A percentile compares a stretch with the other conserved stretches of the same genome.
These are phyloP conservation scores for Sarcomyxa edulis DNA, from an alignment of 768 basidiomycete species.

Conservation along the genomic window DNA sequence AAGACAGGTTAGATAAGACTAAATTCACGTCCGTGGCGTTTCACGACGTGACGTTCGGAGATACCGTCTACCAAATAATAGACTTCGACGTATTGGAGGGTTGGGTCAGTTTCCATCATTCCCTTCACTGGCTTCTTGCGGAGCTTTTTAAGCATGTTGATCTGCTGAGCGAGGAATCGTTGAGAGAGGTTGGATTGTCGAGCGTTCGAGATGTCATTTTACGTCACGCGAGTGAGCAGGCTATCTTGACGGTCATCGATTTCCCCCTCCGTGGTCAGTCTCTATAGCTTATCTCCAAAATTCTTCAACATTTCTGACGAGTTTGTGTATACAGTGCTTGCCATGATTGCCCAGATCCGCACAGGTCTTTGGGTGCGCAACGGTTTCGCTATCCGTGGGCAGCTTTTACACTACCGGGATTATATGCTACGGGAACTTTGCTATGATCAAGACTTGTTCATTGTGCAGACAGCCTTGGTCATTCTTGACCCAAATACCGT, in stretches of 20 bases:
- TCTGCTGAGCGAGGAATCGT: conserved; percentile 48
- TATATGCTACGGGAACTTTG: conserved; percentile 94
- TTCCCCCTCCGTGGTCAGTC: conserved; percentile 81
- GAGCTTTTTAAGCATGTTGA: conserved; percentile 85
- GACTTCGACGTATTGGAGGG: conserved; percentile 76
- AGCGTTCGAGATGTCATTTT: conserved; percentile 59
- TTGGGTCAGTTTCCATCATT: conserved; percentile 92
- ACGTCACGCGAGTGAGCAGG: conserved; percentile 58
- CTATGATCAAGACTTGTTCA: conserved; percentile 91
- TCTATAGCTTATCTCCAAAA: background rate
- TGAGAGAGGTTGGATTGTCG: conserved; percentile 45
- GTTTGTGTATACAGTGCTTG: conserved; percentile 49
- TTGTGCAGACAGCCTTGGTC: conserved; percentile 81
- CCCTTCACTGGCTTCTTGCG: conserved; percentile 84
- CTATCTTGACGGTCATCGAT: conserved; percentile 75
- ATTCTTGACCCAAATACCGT: conserved; percentile 75
- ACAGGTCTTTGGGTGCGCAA: conserved; percentile 97
- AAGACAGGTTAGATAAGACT: conserved; percentile 58
- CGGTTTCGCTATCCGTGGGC: conserved; percentile 92
- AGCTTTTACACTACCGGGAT: conserved; percentile 93
- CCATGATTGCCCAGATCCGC: conserved; percentile 92
- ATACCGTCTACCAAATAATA: conserved; percentile 52
- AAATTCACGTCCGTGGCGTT: conserved; percentile 61
- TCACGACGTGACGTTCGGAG: conserved; percentile 66
- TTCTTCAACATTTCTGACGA: background rate